phyloP scores from a whole-genome alignment of 2,329 filamentous ascomycete species.

The Graphilbum ipis-grandicollis region DNA sequence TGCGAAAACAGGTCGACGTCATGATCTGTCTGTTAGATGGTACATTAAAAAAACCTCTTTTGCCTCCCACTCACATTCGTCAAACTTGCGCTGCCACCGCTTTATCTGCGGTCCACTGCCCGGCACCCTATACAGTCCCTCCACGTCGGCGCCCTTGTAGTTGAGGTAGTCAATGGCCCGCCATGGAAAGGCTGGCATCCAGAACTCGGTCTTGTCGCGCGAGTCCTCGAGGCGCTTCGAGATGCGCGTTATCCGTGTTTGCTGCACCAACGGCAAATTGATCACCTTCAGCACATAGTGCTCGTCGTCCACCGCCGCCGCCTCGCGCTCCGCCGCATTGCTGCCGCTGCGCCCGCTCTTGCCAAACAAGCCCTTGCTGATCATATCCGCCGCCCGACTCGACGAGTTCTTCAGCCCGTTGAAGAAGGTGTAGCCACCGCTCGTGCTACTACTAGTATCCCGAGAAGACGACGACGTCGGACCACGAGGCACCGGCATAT shows the following conservation, averaged over 20 bases:
- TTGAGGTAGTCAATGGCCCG: slow-evolving; percentile 92
- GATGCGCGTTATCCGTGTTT: slow-evolving; percentile 80
- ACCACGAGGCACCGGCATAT: too few species aligned
- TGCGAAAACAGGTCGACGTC: slow-evolving; percentile 86
- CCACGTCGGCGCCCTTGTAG: slow-evolving; percentile 83
- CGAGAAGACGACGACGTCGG: too few species aligned
- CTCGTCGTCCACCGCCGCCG: slow-evolving; percentile 52
- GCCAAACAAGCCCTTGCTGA: slow-evolving; percentile 69
- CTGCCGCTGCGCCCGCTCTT: slow-evolving; percentile 60
- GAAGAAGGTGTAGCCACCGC: slow-evolving; percentile 47
- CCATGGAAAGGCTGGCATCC: slow-evolving; percentile 96
- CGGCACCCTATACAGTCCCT: slow-evolving; percentile 82
- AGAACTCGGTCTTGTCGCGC: slow-evolving; percentile 91
- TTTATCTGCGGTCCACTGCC: slow-evolving; percentile 83
- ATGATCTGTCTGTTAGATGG: slow-evolving; percentile 33
- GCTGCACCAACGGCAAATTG: slow-evolving; percentile 70
- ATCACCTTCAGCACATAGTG: slow-evolving; percentile 75
- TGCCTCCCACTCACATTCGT: slow-evolving; percentile 42
- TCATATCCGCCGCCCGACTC: slow-evolving; percentile 60
- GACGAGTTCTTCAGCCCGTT: slow-evolving; percentile 57
- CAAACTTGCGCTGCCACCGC: slow-evolving; percentile 84
- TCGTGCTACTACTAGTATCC: too few species aligned
- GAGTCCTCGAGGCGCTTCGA: slow-evolving; percentile 78
- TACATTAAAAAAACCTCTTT: background rate
- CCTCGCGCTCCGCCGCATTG: slow-evolving; percentile 48